Base-by-base conservation (phyloP, 768 basidiomycete species). In the Tulasnella sp. region DNA sequence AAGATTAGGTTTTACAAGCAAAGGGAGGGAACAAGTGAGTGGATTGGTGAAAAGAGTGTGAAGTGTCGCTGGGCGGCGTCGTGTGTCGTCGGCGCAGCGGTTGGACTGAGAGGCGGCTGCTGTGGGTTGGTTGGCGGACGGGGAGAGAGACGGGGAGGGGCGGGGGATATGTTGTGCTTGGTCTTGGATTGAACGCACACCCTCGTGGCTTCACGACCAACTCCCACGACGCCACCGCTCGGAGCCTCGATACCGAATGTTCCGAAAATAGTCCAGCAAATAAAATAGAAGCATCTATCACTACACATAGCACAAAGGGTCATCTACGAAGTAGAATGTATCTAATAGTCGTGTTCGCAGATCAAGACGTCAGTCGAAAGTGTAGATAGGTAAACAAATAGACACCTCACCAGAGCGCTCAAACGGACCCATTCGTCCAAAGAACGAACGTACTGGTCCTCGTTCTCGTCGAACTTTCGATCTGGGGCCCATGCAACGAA, bases 401-500 rank as follows among this genome's bases (percentile, higher is more conserved):
- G 8, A 39, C 39, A 36, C 72, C 75, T 32, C n/a, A 91, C 92
- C 83, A 89, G 86, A 29, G 83, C 80, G 16, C 89, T 84, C 34
- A 93, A 80, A 26, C 75, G 81, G 42, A 86, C 86, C 91, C 92
- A 94, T 77, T 94, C 92, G 0, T 80, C 83, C 74, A 94, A 77
- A 2, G 88, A 81, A 17, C 90, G 83, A 62, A 84, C 78, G 78
- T 93, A 94, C 76, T 91, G 90, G 76, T 94, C 92, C 44, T 80
- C 83, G 3, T 84, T 85, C 67, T 87, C 87, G 74, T 92, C 88
- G 0, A 90, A 86, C 0, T 87, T 85, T 26, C 85, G 84, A 78
- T 94, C 92, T 4, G 89, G 84, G 72, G 87, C 83, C 92, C 92
- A 94, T 29, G 94, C 77, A n/a, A 86, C 85, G 75, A 94, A 86